These are phyloP conservation scores for Candida insectorum DNA, from an alignment of 805 yeast species.

Conservation along the genomic window DNA sequence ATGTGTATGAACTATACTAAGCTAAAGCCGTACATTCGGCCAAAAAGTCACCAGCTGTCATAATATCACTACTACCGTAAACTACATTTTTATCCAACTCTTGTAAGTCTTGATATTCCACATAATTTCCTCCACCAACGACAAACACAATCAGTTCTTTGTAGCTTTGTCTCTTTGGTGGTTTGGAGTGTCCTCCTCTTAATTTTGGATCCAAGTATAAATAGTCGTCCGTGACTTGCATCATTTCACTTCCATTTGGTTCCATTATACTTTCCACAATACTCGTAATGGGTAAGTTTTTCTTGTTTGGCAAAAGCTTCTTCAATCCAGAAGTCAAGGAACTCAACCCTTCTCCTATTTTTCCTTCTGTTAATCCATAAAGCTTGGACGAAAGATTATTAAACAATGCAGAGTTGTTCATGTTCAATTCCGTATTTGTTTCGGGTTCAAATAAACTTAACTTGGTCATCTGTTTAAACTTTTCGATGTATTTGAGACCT, in stretches of 20 bases:
- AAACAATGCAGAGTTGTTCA: constrained; percentile 54
- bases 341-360: constrained; percentile 84
- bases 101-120: constrained; percentile 90
- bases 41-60: constrained; percentile 68
- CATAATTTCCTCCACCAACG: constrained; percentile 94
- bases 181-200: constrained; percentile 85
- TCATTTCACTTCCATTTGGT: constrained; percentile 64
- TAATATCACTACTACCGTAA: constrained; percentile 82
- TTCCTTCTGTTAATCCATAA: constrained; percentile 80
- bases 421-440: constrained; percentile 7
- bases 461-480: constrained; percentile 60
- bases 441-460: constrained; percentile 18
- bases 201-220: constrained; percentile 87
- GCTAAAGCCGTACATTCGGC: constrained; percentile 58
- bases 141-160: constrained; percentile 84
- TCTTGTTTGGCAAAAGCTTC: constrained; percentile 82
- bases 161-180: constrained; percentile 80
- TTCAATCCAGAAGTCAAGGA: constrained; percentile 85
- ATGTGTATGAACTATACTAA: no score
- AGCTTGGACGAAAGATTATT: constrained; percentile 72
- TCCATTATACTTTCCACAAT: constrained; percentile 91
- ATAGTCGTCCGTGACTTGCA: constrained; percentile 81
- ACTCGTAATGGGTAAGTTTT: constrained; percentile 83
- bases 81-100: constrained; percentile 73
- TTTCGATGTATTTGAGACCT: constrained; percentile 70